phyloP scores from a whole-genome alignment of 1,139 yeast genomes.

The Lodderomyces parapsilosis region DNA sequence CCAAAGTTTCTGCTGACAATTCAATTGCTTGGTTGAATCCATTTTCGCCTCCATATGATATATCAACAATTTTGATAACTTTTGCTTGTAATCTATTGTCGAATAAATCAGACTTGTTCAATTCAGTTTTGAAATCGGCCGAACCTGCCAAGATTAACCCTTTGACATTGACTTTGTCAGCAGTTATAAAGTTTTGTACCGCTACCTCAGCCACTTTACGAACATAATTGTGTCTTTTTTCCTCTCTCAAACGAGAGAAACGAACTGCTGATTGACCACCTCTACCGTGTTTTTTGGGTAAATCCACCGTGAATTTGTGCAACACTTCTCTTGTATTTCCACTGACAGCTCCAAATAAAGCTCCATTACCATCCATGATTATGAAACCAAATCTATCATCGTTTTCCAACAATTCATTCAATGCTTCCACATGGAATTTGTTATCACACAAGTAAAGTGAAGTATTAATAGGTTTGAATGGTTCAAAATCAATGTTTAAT shows the following conservation, averaged over 20 bases:
- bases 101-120: conserved; percentile 88
- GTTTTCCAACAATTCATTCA: conserved; percentile 87
- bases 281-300: conserved; percentile 99
- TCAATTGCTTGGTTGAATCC: conserved; percentile 99
- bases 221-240: conserved; percentile 96
- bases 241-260: conserved; percentile 98
- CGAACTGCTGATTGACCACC: conserved; percentile 99
- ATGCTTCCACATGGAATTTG: conserved; percentile 96
- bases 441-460: conserved; percentile 94
- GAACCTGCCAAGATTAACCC: conserved; percentile 97
- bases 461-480: conserved; percentile 97
- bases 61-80: conserved; percentile 89
- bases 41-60: conserved; percentile 98
- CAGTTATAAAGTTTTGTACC: conserved; percentile 90
- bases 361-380: conserved; percentile 99
- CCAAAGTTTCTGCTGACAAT: conserved; percentile 91
- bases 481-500: conserved; percentile 92
- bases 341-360: conserved; percentile 90
- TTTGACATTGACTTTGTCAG: conserved; percentile 88
- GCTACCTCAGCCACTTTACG: conserved; percentile 98
- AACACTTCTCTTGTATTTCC: conserved; percentile 96
- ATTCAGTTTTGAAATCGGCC: conserved; percentile 95
- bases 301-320: conserved; percentile 94
- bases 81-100: conserved; percentile 86
- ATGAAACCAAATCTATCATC: conserved; percentile 97